Conservation (phyloP, 805 yeast species). For the Diddensiella transvaalensis region DNA sequence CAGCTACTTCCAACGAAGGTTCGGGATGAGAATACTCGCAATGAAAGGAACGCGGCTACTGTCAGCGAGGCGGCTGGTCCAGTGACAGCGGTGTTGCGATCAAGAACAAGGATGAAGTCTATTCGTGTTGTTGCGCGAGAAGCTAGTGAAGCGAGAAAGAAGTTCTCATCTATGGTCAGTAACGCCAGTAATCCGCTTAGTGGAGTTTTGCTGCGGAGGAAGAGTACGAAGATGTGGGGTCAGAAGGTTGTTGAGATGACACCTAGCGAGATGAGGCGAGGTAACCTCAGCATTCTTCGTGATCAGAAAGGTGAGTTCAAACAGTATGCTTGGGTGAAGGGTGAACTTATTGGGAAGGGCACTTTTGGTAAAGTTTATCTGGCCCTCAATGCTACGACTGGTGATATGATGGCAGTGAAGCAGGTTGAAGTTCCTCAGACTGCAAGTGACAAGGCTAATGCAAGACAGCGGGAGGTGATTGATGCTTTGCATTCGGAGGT, state of each 20-base stretch:
- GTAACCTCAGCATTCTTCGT: slow-evolving; percentile 62
- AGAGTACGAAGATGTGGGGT: slow-evolving; percentile 97
- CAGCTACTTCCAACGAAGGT: slow-evolving; percentile 8
- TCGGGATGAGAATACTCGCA: slow-evolving; percentile 4
- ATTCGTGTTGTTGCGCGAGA: slow-evolving; percentile 92
- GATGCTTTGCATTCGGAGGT: slow-evolving; percentile 88
- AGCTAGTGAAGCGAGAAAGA: slow-evolving; percentile 58
- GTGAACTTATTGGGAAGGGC: slow-evolving; percentile 94
- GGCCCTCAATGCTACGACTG: slow-evolving; percentile 91
- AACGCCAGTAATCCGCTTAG: slow-evolving; percentile 7
- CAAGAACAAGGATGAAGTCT: slow-evolving; percentile 66
- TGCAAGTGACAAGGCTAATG: slow-evolving; percentile 28
- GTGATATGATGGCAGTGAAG: slow-evolving; percentile 98
- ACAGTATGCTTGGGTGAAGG: slow-evolving; percentile 96
- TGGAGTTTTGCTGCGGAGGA: slow-evolving; percentile 52
- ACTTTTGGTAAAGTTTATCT: slow-evolving; percentile 92
- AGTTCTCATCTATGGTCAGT: slow-evolving; percentile 26
- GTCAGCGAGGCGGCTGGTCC: background rate
- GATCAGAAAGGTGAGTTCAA: slow-evolving; percentile 65
- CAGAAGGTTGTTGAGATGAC: slow-evolving; percentile 87
- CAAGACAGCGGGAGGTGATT: slow-evolving; percentile 51
- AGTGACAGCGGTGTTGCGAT: background rate
- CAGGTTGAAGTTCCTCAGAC: slow-evolving; percentile 71
- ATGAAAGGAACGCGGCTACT: background rate
- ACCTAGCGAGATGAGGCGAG: slow-evolving; percentile 58